phyloP scores from a whole-genome alignment of 2,329 filamentous ascomycete species.

The Camillea tinctor region DNA sequence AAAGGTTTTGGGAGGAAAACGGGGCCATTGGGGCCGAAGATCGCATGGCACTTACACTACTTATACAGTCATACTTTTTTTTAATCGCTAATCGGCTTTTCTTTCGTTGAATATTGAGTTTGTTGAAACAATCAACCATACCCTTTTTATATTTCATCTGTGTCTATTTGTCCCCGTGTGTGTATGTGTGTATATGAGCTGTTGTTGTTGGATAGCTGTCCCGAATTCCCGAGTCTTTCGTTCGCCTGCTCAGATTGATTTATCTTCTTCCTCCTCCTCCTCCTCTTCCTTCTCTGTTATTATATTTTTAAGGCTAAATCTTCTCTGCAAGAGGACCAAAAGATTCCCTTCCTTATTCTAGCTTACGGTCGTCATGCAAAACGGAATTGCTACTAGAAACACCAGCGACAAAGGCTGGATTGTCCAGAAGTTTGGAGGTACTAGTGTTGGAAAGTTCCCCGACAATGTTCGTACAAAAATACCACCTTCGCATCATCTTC shows the following conservation, averaged over 20 bases:
- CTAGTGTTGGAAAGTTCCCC: conserved; percentile 92
- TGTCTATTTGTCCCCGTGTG: no score
- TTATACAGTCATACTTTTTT: not conserved
- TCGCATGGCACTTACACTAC: not conserved
- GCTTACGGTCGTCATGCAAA: conserved; percentile 16
- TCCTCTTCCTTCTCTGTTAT: no score
- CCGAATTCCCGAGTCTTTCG: no score
- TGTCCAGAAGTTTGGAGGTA: conserved; percentile 94
- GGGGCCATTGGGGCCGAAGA: conserved; percentile 12
- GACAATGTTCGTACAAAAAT: conserved; percentile 54
- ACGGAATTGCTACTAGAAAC: conserved; percentile 24
- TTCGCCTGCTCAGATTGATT: no score
- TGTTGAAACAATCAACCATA: no score
- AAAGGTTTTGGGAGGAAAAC: conserved; percentile 4
- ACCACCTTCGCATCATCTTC: not conserved
- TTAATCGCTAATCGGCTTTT: not conserved
- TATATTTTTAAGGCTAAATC: no score
- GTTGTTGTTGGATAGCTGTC: no score
- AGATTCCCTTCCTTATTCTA: not conserved
- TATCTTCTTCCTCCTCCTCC: no score
- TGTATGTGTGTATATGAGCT: no score
- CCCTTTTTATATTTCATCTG: no score
- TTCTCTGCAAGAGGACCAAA: no score
- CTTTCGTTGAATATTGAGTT: no score
- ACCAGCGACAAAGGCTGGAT: conserved; percentile 62